These are phyloP conservation scores for Hansenula anomala DNA, from an alignment of 1,139 yeast species.

Conservation along the genomic window DNA sequence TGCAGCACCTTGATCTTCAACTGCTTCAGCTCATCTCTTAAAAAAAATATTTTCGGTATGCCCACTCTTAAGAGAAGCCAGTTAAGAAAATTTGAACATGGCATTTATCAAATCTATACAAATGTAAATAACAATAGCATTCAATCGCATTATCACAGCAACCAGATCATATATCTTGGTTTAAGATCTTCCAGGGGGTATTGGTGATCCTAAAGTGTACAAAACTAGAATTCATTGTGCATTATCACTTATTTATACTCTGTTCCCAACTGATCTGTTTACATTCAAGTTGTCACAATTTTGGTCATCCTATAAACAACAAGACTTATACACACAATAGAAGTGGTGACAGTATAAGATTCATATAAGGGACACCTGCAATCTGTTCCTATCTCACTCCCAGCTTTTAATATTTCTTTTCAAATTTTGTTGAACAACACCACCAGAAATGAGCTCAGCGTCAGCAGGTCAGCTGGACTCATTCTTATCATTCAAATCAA, in stretches of 20 bases:
- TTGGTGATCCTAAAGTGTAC: too few species aligned
- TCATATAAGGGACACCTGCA: too few species aligned
- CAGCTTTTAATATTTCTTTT: too few species aligned
- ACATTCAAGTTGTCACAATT: too few species aligned
- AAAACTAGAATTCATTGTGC: too few species aligned
- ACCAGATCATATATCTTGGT: neutral
- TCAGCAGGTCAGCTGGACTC: slow-evolving; percentile 11
- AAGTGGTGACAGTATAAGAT: too few species aligned
- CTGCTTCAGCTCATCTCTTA: neutral
- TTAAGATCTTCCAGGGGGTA: too few species aligned
- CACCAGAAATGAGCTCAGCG: slow-evolving; percentile 9
- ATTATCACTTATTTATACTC: too few species aligned
- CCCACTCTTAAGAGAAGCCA: neutral
- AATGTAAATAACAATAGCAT: neutral
- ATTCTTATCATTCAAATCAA: slow-evolving; percentile 6
- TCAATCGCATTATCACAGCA: neutral
- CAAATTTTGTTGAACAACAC: neutral
- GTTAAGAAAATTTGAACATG: slow-evolving; percentile 2
- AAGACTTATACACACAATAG: too few species aligned
- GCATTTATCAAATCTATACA: slow-evolving; percentile 1
- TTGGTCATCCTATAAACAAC: too few species aligned
- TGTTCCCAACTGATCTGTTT: too few species aligned
- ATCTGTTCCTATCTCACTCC: too few species aligned
- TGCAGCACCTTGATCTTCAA: neutral
- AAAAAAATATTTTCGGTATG: neutral